Conservation (phyloP, 1,284 basidiomycete species). For the Nidula niveotomentosa region DNA sequence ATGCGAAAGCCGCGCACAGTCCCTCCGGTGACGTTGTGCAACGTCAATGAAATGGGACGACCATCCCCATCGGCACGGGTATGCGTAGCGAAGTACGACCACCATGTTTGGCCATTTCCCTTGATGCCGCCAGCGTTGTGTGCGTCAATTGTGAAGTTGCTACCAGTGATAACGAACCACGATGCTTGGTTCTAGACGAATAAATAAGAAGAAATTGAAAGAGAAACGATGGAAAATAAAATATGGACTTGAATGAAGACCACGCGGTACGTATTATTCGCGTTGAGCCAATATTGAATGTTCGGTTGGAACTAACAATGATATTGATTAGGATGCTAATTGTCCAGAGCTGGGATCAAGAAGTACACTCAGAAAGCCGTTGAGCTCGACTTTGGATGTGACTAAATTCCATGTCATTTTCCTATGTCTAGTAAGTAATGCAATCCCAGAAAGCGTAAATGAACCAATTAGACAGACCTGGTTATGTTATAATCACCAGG, state of each 20-base stretch:
- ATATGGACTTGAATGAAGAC: slow-evolving; percentile 56
- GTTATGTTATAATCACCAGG: slow-evolving; percentile 53
- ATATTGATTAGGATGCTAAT: not conserved
- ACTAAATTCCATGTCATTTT: slow-evolving; percentile 63
- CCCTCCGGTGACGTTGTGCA: slow-evolving; percentile 48
- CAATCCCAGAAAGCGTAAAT: not conserved
- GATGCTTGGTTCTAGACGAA: slow-evolving; percentile 54
- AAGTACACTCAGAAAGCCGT: slow-evolving; percentile 53
- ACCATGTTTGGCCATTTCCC: slow-evolving; percentile 57
- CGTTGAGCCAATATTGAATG: slow-evolving; percentile 60
- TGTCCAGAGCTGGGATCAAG: not conserved
- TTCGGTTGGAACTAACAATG: slow-evolving; percentile 50
- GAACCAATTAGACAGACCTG: slow-evolving; percentile 25
- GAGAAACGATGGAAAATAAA: not conserved
- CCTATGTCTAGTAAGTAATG: slow-evolving; percentile 21
- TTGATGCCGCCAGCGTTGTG: slow-evolving; percentile 61
- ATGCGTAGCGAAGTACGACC: slow-evolving; percentile 29
- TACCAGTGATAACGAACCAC: slow-evolving; percentile 64
- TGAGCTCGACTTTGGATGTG: slow-evolving; percentile 50
- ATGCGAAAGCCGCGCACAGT: slow-evolving; percentile 53
- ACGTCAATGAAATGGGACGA: slow-evolving; percentile 59
- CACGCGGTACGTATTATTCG: slow-evolving; percentile 55
- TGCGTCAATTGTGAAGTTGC: slow-evolving; percentile 59
- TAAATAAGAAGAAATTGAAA: not conserved
- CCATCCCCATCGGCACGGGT: slow-evolving; percentile 54